Percentiles rank a stretch among this genome's conserved stretches.
Evolutionary conservation across 2,329 filamentous ascomycete species (phyloP).

Genomic region (Reticulascus tulasneorum): DNA sequence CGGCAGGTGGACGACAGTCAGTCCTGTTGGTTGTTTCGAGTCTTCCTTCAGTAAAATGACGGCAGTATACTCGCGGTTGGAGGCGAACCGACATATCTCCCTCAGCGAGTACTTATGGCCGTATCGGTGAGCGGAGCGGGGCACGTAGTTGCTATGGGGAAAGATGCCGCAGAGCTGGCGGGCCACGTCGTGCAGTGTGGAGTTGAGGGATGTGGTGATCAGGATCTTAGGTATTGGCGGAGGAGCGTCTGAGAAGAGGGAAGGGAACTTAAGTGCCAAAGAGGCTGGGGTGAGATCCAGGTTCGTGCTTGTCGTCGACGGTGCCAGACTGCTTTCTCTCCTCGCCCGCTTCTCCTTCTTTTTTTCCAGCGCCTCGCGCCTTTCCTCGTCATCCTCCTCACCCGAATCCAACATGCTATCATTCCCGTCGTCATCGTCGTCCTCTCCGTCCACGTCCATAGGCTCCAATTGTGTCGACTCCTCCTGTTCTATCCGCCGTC

Average conservation of each 20-base stretch:
- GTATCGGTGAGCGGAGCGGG: constrained; percentile 76
- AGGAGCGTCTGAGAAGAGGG: constrained; percentile 56
- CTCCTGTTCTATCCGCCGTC: constrained; percentile 50
- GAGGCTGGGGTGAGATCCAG: constrained; percentile 60
- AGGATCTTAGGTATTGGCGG: constrained; percentile 75
- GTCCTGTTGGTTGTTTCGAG: constrained; percentile 74
- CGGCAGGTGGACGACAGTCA: constrained; percentile 83
- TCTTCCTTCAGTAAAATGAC: constrained; percentile 86
- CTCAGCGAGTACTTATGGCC: constrained; percentile 87
- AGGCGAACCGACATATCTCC: constrained; percentile 84
- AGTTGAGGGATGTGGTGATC: constrained; percentile 86
- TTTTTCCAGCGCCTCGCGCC: constrained; percentile 35
- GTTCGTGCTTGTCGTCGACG: constrained; percentile 60
- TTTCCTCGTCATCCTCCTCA: constrained; percentile 50
- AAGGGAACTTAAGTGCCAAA: constrained; percentile 57
- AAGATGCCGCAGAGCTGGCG: constrained; percentile 75
- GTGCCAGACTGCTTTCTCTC: constrained; percentile 48
- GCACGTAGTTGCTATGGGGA: constrained; percentile 84
- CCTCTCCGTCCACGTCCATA: constrained; percentile 31
- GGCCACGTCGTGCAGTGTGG: constrained; percentile 80
- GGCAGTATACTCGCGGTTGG: constrained; percentile 77
- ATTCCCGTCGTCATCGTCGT: constrained; percentile 53
- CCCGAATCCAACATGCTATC: constrained; percentile 79
- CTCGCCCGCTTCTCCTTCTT: constrained; percentile 40
- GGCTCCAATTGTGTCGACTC: constrained; percentile 44